Conservation (phyloP, 805 yeast species). For the Saccharomycopsis microspora region DNA sequence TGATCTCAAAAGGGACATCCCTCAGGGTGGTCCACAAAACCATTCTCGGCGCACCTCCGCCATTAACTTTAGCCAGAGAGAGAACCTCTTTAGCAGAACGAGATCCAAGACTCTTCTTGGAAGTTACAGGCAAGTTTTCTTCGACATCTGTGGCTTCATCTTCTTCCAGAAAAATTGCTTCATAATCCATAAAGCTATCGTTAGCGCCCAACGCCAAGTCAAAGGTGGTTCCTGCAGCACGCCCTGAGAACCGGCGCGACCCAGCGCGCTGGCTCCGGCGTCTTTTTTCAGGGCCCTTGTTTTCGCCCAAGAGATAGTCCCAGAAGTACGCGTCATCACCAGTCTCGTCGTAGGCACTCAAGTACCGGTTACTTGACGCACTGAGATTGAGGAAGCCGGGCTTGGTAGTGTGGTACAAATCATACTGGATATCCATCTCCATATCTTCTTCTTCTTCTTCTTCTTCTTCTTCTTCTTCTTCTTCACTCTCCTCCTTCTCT, state of each 20-base stretch:
- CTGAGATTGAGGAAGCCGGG: slow-evolving; percentile 16
- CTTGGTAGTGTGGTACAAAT: slow-evolving; percentile 17
- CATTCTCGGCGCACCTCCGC: slow-evolving; percentile 83
- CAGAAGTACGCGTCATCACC: slow-evolving; percentile 65
- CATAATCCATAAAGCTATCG: slow-evolving; percentile 21
- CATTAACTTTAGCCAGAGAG: slow-evolving; percentile 55
- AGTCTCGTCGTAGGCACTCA: slow-evolving; percentile 21
- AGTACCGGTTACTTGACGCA: slow-evolving; percentile 19
- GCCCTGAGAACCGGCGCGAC: background rate
- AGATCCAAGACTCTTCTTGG: slow-evolving; percentile 52
- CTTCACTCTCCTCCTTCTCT: slow-evolving; percentile 14
- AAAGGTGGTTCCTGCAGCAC: slow-evolving; percentile 10
- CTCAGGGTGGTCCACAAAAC: slow-evolving; percentile 86
- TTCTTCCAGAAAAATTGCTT: slow-evolving; percentile 25
- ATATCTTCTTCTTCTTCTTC: slow-evolving; percentile 22
- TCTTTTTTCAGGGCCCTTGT: background rate
- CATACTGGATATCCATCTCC: slow-evolving; percentile 16
- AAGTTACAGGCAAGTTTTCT: slow-evolving; percentile 62
- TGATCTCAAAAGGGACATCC: slow-evolving; percentile 78
- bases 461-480: slow-evolving; percentile 20
- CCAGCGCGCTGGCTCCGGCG: background rate
- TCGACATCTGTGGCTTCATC: slow-evolving; percentile 96
- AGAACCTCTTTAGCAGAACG: slow-evolving; percentile 88
- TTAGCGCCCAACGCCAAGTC: slow-evolving; percentile 9
- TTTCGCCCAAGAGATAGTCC: slow-evolving; percentile 53